Base-by-base conservation (phyloP, 345 rosid species). In the Camelina laxa region DNA sequence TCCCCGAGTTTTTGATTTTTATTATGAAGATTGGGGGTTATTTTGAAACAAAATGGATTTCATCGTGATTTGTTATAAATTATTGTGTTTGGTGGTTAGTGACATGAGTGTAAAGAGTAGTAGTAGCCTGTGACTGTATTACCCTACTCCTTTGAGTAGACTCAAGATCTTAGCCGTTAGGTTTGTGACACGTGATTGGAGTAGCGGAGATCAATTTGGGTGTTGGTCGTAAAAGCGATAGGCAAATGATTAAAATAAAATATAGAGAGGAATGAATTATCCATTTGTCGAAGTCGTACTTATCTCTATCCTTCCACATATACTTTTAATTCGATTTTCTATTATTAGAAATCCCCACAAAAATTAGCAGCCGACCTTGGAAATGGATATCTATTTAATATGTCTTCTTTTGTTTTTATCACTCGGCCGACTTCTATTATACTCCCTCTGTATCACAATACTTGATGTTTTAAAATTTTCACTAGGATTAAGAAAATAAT, bases 221-320 rank as follows among this genome's bases (percentile, higher is more conserved):
- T 73, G 33, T 45, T 65, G 71, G 71, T 55, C 19, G 53, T 44
- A 51, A 64, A 20, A 19, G 62, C 44, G 53, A 41, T 39, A 54
- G 20, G 47, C 9, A 6, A 2, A 65, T 73, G 20, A 56, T 21
- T 73, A 63, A 21, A 60, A 48, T 48, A 48, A 48, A 48, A 48
- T 16, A 39, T 38, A 45, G 14, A 45, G 21, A 48, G 21, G 21
- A 17, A 20, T 41, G 50, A 50, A 22, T 57, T 64, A 9, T 42
- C 48, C 48, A 54, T 73, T 57, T 44, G 65, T 65, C 19, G 24
- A 72, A 62, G 54, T 62, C 47, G 6, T 55, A 9, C 57, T 73
- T 74, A 65, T 74, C 77, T 56, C 30, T n/a, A 42, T 42, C 47
- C 47, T 42, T 39, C 15, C n/a, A 13, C 3, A 12, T 41, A 41